phyloP scores from a whole-genome alignment of 805 yeast species.

The Ogataea ramenticola region DNA sequence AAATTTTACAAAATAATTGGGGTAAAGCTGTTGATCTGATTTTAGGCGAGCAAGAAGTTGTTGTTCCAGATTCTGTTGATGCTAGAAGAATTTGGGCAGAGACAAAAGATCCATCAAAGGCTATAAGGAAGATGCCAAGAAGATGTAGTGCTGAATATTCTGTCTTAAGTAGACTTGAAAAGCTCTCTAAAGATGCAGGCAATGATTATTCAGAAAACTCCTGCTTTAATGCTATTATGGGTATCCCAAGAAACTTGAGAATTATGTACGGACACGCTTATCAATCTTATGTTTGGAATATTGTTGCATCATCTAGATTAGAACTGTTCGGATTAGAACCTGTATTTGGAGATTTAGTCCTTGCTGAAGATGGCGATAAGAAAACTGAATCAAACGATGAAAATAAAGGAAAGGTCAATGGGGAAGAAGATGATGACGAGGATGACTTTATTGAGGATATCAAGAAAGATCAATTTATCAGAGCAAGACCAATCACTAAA shows the following conservation, averaged over 20 bases:
- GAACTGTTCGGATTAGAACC: constrained; percentile 60
- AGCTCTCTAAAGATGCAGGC: constrained; percentile 37
- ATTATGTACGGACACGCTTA: constrained; percentile 97
- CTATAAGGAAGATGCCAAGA: constrained; percentile 76
- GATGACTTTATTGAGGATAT: constrained; percentile 68
- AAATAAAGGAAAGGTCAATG: background rate
- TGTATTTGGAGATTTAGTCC: constrained; percentile 77
- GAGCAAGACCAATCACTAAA: constrained; percentile 70
- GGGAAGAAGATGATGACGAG: constrained; percentile 29
- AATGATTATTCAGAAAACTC: constrained; percentile 42
- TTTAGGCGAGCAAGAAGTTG: constrained; percentile 79
- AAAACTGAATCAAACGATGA: no score
- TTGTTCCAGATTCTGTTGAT: constrained; percentile 73
- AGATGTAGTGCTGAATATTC: constrained; percentile 81
- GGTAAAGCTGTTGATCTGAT: constrained; percentile 71
- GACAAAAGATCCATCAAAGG: constrained; percentile 55
- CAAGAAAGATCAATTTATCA: constrained; percentile 43
- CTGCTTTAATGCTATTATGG: constrained; percentile 76
- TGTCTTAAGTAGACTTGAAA: constrained; percentile 53
- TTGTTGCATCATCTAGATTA: constrained; percentile 71
- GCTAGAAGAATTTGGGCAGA: constrained; percentile 80
- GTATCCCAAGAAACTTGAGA: constrained; percentile 86
- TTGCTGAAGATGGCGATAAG: constrained; percentile 21
- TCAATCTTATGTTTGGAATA: constrained; percentile 93
- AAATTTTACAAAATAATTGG: constrained; percentile 68